Conservation (phyloP, 495 filamentous ascomycete genomes). For the Corynascus novoguineensis region DNA sequence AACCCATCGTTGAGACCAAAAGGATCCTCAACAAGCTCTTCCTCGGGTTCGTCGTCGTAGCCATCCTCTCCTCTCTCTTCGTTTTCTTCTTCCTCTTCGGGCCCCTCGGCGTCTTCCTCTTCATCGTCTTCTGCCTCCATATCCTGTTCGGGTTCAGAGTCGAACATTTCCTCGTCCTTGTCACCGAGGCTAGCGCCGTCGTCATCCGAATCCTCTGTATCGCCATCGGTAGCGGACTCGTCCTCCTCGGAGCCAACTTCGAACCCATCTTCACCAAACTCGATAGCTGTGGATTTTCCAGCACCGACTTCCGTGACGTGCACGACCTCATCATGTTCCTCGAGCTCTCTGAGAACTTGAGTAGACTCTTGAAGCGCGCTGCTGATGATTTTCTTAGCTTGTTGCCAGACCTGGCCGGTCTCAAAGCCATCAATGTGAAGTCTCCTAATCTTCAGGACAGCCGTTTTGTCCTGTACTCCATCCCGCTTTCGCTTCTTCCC, state of each 20-base stretch:
- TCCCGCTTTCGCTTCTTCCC: constrained; percentile 64
- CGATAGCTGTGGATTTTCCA: constrained; percentile 27
- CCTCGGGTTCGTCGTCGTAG: constrained; percentile 33
- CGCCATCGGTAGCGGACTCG: constrained; percentile 28
- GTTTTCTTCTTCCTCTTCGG: constrained; percentile 26
- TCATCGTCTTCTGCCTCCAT: constrained; percentile 21
- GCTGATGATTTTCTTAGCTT: constrained; percentile 72
- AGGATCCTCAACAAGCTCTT: constrained; percentile 46
- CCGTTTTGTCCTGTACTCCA: constrained; percentile 27
- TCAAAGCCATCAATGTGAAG: constrained; percentile 85
- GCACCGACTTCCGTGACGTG: constrained; percentile 15
- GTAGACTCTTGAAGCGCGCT: constrained; percentile 39
- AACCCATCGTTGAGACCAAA: constrained; percentile 84
- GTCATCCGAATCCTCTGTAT: constrained; percentile 36
- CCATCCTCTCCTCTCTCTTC: constrained; percentile 28
- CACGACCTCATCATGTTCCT: constrained; percentile 35
- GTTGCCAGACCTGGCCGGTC: constrained; percentile 88
- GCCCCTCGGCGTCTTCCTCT: constrained; percentile 23
- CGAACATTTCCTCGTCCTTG: constrained; percentile 35
- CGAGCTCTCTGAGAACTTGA: constrained; percentile 47
- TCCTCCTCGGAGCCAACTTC: constrained; percentile 34
- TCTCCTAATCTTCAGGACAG: constrained; percentile 63
- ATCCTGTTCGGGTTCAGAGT: constrained; percentile 25
- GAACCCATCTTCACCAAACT: constrained; percentile 45
- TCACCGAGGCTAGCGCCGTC: constrained; percentile 39